Base-by-base conservation (phyloP, 1,139 yeast species). In the Suhomyces ambrosiae region DNA sequence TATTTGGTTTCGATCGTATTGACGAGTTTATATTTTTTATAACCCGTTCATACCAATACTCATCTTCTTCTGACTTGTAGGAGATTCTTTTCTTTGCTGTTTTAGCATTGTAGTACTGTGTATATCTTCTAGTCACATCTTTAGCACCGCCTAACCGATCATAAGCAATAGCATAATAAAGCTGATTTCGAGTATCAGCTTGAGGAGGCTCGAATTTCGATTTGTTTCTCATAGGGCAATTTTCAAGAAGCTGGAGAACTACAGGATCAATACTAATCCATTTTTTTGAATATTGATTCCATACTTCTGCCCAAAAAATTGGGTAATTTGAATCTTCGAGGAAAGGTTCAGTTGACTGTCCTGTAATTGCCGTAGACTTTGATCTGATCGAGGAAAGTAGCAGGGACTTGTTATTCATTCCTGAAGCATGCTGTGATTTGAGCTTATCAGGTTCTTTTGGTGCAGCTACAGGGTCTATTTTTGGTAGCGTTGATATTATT, bases 261-360 rank as follows among this genome's bases (percentile, higher is more conserved):
- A 82, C 66, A 0, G 97, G 95, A 51, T 92, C 97, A 1, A 89
- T 71, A 4, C 95, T 79, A n/a, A 88, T 74, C 95, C 97, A 90
- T 44, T 74, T 76, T 42, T 79, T 74, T 4, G 79, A 62, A 42
- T 74, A 78, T 35, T 74, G 74, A 56, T 92, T 92, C 95, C 96
- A 92, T 0, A 86, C 96, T 58, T 92, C 99, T 11, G 80, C 82
- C 98, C 98, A 92, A 54, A 85, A 88, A 0, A 88, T 71, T 0
- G 97, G 97, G 52, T 67, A 82, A 4, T 24, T 52, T 0, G 79
- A 65, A 14, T 61, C 60, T 6, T 60, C 61, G 21, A 57, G 47
- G n/a, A 27, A 23, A 10, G 21, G 35, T 15, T 12, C 37, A 18
- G 17, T 23, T 3, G 27, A n/a, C 6, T 21, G 30, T 2, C 23